These are phyloP conservation scores for Triticum dicoccoides DNA, from an alignment of 176 grass and related monocot genomes.

Conservation along the genomic window DNA sequence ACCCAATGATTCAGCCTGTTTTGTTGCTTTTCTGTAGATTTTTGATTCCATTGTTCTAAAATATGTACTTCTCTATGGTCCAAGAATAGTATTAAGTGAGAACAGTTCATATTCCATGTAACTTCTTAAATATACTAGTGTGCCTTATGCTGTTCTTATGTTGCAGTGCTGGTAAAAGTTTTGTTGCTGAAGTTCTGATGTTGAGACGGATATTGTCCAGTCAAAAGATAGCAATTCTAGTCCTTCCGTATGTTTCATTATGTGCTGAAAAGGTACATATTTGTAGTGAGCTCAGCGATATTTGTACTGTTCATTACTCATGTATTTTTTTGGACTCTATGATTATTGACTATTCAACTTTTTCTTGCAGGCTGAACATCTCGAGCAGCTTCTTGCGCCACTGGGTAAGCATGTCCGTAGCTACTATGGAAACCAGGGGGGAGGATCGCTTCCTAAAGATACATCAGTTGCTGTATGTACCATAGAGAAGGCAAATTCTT, in stretches of 20 bases:
- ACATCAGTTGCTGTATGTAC: conserved; percentile 98
- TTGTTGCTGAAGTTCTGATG: conserved; percentile 98
- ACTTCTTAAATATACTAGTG: not conserved
- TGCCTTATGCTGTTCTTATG: not conserved
- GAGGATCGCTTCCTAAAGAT: conserved; percentile 83
- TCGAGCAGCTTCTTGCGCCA: conserved; percentile 92
- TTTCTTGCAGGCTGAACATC: conserved; percentile 74
- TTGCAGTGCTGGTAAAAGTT: conserved; percentile 96
- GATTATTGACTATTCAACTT: conserved; percentile 39
- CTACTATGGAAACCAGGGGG: conserved; percentile 88
- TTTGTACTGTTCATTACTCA: conserved; percentile 15
- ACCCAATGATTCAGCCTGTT: not conserved
- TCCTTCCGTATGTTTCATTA: conserved; percentile 95
- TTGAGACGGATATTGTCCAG: conserved; percentile 77
- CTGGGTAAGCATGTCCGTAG: conserved; percentile 93
- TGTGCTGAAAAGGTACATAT: conserved; percentile 84
- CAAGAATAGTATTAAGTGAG: not conserved
- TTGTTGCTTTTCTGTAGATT: not conserved
- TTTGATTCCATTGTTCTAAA: not conserved
- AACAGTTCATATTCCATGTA: conserved; percentile 7
- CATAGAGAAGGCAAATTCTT: conserved; percentile 97
- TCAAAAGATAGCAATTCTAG: conserved; percentile 91
- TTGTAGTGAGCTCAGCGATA: not conserved
- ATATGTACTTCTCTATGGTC: not conserved
- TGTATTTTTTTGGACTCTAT: not conserved